These are phyloP conservation scores for Arthrobotrys conoides DNA, from an alignment of 2,329 filamentous ascomycete genomes.

Conservation along the genomic window DNA sequence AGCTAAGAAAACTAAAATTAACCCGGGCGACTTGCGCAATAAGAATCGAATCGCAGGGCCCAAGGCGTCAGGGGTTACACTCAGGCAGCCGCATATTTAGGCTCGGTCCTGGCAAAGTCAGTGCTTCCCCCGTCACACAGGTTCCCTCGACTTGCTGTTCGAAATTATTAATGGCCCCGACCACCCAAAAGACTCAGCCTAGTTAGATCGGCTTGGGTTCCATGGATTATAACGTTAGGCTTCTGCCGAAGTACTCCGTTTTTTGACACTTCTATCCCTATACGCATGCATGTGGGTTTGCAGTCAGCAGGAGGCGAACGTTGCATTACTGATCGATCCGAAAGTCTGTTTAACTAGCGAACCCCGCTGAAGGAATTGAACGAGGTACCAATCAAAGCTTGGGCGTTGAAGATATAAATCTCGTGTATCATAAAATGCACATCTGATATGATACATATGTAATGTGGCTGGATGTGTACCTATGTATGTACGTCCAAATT, in stretches of 20 bases:
- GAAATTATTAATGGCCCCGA: not conserved
- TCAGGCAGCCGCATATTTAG: slow-evolving; percentile 24
- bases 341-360: slow-evolving; percentile 11
- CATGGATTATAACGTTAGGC: slow-evolving; percentile 29
- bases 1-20: slow-evolving; percentile 12
- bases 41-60: slow-evolving; percentile 6
- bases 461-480: no score
- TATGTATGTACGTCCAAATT: slow-evolving; percentile 15
- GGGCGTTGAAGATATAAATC: not conserved
- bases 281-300: slow-evolving; percentile 11
- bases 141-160: not conserved
- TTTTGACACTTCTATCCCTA: not conserved
- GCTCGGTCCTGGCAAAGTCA: not conserved
- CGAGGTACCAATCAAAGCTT: not conserved
- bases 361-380: slow-evolving; percentile 5
- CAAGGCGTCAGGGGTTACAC: slow-evolving; percentile 24
- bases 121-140: not conserved
- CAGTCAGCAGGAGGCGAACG: slow-evolving; percentile 27
- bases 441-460: not conserved
- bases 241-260: slow-evolving; percentile 15
- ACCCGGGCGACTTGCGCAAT: slow-evolving; percentile 14
- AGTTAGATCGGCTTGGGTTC: slow-evolving; percentile 14
- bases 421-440: slow-evolving; percentile 7
- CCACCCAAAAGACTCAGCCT: slow-evolving; percentile 5
- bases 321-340: slow-evolving; percentile 19